Conservation (phyloP, 2,329 filamentous ascomycete genomes). For the Cyclaneusma minus region DNA sequence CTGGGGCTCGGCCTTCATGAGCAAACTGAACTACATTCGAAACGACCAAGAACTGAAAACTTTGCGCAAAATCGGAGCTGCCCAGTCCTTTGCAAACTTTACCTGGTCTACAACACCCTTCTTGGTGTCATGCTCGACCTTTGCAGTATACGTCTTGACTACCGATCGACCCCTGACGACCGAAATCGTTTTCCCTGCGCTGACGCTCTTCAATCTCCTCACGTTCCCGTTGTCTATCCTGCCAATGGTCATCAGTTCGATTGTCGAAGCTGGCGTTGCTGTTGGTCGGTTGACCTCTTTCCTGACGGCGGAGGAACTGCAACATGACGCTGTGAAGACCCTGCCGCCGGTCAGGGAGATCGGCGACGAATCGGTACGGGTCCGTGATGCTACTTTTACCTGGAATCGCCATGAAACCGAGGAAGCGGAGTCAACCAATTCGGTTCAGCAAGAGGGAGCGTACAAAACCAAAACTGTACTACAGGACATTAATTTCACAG, state of each 20-base stretch:
- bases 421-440: constrained; percentile 5
- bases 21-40: constrained; percentile 86
- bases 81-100: constrained; percentile 89
- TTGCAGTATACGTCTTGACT: constrained; percentile 83
- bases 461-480: constrained; percentile 39
- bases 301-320: constrained; percentile 77
- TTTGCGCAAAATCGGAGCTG: constrained; percentile 85
- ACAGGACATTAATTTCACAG: constrained; percentile 73
- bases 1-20: constrained; percentile 95
- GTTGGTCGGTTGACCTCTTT: constrained; percentile 74
- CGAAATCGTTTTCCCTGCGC: constrained; percentile 86
- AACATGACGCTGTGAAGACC: constrained; percentile 62
- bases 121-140: constrained; percentile 92
- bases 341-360: constrained; percentile 55
- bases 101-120: constrained; percentile 97
- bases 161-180: constrained; percentile 70
- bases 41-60: constrained; percentile 95
- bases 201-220: constrained; percentile 87
- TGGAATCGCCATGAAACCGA: constrained; percentile 72
- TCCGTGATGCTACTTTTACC: constrained; percentile 78
- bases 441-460: constrained; percentile 5
- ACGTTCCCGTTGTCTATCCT: constrained; percentile 89
- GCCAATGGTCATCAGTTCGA: constrained; percentile 94
- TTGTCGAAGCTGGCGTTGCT: constrained; percentile 91
- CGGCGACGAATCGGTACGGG: constrained; percentile 74